A percentile compares a stretch with the other conserved stretches of the same genome.
phyloP scores from a whole-genome alignment of 768 basidiomycete species.

The Porphyrellus cyaneotinctus region DNA sequence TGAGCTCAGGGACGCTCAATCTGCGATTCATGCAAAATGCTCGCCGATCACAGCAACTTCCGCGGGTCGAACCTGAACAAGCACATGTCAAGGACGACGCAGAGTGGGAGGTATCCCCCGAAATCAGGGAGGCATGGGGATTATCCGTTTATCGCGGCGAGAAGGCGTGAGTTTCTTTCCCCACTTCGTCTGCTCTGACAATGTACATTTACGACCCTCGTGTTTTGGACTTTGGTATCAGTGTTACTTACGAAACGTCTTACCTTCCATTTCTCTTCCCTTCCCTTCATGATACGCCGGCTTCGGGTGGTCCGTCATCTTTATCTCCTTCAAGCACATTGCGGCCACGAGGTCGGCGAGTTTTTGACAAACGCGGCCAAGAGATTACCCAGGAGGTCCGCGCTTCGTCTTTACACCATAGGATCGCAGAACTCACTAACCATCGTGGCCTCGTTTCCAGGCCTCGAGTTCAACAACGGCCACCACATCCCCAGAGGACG shows the following conservation, averaged over 20 bases:
- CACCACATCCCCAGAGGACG: conserved; percentile 3
- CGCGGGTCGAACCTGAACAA: conserved; percentile 47
- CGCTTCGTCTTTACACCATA: conserved; percentile 19
- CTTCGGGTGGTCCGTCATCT: conserved; percentile 21
- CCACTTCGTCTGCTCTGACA: conserved; percentile 9
- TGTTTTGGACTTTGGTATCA: conserved; percentile 12
- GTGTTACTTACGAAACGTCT: conserved; percentile 53
- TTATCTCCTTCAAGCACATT: conserved; percentile 19
- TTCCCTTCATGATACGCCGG: conserved; percentile 27
- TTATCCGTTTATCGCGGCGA: conserved; percentile 23
- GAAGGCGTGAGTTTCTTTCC: conserved; percentile 25
- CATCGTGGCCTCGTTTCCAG: conserved; percentile 17
- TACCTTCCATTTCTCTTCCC: conserved; percentile 65
- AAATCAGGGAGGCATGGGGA: conserved; percentile 52
- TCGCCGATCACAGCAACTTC: conserved; percentile 48
- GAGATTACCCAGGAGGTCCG: conserved; percentile 36
- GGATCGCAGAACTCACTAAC: conserved; percentile 15
- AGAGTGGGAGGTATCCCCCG: conserved; percentile 58
- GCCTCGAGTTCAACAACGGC: conserved; percentile 13
- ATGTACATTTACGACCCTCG: conserved; percentile 17
- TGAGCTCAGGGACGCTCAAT: conserved; percentile 62
- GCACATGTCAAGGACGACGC: conserved; percentile 59
- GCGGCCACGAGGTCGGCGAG: conserved; percentile 47
- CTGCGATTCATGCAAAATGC: conserved; percentile 75
- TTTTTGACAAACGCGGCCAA: conserved; percentile 47